Evolutionary conservation across 805 yeast genomes (phyloP).

Genomic region (Ogataea sp.): DNA sequence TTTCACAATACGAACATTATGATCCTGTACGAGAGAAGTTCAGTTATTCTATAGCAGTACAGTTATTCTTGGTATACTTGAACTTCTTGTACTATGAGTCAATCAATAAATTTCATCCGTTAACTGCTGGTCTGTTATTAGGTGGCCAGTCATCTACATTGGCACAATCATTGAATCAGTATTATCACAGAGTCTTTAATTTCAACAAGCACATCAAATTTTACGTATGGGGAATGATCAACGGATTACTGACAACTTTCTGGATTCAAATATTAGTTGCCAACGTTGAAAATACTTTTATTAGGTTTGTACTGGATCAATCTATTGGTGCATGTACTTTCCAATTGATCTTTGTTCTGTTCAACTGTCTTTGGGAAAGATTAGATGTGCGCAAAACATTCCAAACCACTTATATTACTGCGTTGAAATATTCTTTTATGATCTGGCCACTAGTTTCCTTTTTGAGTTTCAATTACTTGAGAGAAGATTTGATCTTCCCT

Average conservation of each 20-base stretch:
- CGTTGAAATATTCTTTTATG: constrained; percentile 44
- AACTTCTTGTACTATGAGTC: constrained; percentile 18
- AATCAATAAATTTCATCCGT: constrained; percentile 16
- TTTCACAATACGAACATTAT: not conserved
- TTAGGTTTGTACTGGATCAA: constrained; percentile 45
- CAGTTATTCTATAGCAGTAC: constrained; percentile 16
- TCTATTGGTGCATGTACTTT: constrained; percentile 45
- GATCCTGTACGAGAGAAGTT: constrained; percentile 15
- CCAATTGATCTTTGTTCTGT: constrained; percentile 42
- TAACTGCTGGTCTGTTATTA: constrained; percentile 16
- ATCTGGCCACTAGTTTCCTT: constrained; percentile 55
- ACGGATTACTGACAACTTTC: constrained; percentile 42
- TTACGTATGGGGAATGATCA: constrained; percentile 50
- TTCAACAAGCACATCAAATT: constrained; percentile 34
- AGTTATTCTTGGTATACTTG: constrained; percentile 14
- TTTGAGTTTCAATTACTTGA: constrained; percentile 40
- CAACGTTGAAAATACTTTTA: constrained; percentile 25
- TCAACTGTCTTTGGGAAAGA: constrained; percentile 49
- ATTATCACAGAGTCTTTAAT: constrained; percentile 14
- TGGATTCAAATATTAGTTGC: constrained; percentile 45
- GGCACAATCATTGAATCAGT: constrained; percentile 23
- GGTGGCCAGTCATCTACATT: constrained; percentile 21
- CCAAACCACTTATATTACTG: constrained; percentile 32
- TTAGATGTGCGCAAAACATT: constrained; percentile 24
- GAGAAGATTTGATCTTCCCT: constrained; percentile 45